Base-by-base conservation (phyloP, 2,329 filamentous ascomycete genomes). In the Xylariaceae sp. region DNA sequence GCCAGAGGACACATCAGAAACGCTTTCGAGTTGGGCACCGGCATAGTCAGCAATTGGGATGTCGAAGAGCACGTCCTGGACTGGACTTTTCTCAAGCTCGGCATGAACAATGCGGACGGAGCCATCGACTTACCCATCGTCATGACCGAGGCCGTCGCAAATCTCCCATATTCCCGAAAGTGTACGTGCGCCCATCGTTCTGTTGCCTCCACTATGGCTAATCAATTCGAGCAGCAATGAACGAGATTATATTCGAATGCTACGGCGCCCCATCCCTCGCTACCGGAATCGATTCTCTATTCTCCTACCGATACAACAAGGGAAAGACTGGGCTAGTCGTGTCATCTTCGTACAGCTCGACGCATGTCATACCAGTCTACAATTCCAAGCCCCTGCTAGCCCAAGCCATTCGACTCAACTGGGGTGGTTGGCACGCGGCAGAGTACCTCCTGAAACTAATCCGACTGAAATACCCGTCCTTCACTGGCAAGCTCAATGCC, bases 21-120 rank as follows among this genome's bases (percentile, higher is more conserved):
- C 73, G 89, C 93, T 1, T 98, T 97, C 68, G 95, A 99, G 73
- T 85, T 89, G 2, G 93, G 93, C 21, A 94, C 89, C 40, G 94
- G 93, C 63, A 89, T 99, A 44, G 87, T 98, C 59, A 93, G 91
- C 74, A 98, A 98, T 72, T 99, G 96, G 92, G 95, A 99, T 74
- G 93, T 92, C 29, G 92, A 96, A 86, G 95, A 99, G 75, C 92
- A 94, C 56, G 82, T 97, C 4, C 77, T 99, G 43, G 95, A 99
- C 76, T 97, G 97, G 74, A 84, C 93, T 37, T 99, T 99, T 73
- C 82, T 97, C 65, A 98, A 97, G 76, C 78, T 99, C 52, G 95
- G 95, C 4, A 83, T 99, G 66, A 92, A 96, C 64, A 86, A 86
- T 14, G 79, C 80, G 3, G 85, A 88, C 45, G 91, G 91, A 7